phyloP scores from a whole-genome alignment of 176 grass and related monocot genomes.

The Alopecurus myosuroides region DNA sequence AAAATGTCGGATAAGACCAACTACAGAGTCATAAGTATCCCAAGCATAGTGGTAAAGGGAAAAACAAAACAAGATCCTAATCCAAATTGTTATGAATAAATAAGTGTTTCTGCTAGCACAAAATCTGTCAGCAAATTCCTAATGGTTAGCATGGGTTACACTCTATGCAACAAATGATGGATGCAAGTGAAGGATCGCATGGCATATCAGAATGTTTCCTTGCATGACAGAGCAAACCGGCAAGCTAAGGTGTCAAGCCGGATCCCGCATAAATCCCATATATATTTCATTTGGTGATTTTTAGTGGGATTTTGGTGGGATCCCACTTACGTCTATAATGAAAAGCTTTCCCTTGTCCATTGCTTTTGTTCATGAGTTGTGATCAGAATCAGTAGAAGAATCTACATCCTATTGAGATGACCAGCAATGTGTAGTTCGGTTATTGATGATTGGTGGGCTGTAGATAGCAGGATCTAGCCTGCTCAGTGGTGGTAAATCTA shows the following conservation, averaged over 20 bases:
- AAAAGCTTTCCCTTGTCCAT: constrained; percentile 79
- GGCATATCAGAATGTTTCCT: not conserved
- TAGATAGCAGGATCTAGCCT: constrained; percentile 71
- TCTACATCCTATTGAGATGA: constrained; percentile 87
- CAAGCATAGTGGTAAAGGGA: not conserved
- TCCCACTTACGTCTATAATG: constrained; percentile 69
- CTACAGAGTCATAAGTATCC: not conserved
- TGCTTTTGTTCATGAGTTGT: constrained; percentile 50
- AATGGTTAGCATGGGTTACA: not conserved
- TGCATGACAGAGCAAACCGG: not conserved
- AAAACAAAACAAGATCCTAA: not conserved
- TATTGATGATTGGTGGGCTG: constrained; percentile 75
- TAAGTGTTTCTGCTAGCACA: not conserved
- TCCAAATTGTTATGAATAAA: not conserved
- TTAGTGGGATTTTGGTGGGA: too few species aligned
- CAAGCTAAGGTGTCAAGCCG: too few species aligned
- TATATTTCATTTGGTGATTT: too few species aligned
- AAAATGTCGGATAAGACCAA: not conserved
- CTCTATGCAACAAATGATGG: not conserved
- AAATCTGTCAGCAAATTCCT: not conserved
- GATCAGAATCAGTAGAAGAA: constrained; percentile 19
- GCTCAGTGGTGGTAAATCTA: constrained; percentile 85
- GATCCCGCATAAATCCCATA: too few species aligned
- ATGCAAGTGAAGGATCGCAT: not conserved
- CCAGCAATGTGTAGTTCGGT: constrained; percentile 63